Evolutionary conservation across 2,329 filamentous ascomycete genomes (phyloP), one percentile per base, ranked within the genome.

Genomic region (Fusarium gaditjirri): DNA sequence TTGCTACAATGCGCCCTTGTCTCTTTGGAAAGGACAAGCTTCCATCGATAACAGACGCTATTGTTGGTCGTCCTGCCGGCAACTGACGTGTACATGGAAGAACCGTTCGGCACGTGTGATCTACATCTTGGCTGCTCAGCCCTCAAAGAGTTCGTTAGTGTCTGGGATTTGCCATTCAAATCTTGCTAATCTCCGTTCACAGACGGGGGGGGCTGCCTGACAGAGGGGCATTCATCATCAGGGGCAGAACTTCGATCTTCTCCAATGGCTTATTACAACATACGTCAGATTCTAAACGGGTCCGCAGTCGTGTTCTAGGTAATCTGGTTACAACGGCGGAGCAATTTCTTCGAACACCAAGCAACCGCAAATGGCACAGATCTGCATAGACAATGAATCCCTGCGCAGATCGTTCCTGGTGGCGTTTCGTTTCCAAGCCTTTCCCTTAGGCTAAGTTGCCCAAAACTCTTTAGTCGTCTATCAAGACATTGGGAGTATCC

Each of bases 401-500:
- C 71, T 75, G 75, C 53, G 75, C 65, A 69, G 75, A 77, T 77
- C 75, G 73, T 72, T 65, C 67, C 55, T 66, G 65, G 75, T 77
- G 75, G 75, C 75, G 74, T 70, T 66, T 69, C 46, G 52, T 58
- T 62, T 52, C 63, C 62, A 74, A 72, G 66, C 68, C 69, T 52
- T 69, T 50, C 49, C 35, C 63, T 62, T 57, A 66, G 47, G 62
- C 47, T 62, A 54, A 38, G 47, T 43, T 43, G 55, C 49, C 65
- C 56, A 56, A 52, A 65, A 47, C 25, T 57, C 42, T 68, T 50
- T 58, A 56, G 65, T 71, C 54, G 52, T 55, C 57, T 36, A 46
- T 65, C 42, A 61, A 55, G 67, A 71, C 49, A 68, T 69, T 66
- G 36, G 36, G 43, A 54, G 52, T 50, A 42, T 65, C 52, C 43